Evolutionary conservation across 2,329 filamentous ascomycete genomes (phyloP), one percentile per base, ranked within the genome.

Genomic region (Thelonectria rubi): DNA sequence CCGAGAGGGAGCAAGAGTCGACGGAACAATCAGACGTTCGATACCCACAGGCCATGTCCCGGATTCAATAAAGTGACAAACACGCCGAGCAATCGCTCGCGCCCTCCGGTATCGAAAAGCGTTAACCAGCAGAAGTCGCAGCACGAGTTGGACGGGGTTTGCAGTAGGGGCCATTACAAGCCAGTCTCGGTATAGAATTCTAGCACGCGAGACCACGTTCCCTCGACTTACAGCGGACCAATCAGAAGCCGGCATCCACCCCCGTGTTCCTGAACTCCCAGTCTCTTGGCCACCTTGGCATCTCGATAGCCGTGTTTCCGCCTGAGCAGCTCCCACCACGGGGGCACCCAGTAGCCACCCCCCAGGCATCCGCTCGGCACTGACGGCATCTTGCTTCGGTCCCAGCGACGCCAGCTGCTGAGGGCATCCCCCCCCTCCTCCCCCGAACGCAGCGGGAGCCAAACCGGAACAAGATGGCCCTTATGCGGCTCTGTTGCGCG

Each of bases 211-310:
- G 26, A 30, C 26, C 61, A 51, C 40, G 18, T 48, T 58, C 20
- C 18, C 18, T 45, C 14, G 34, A 26, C n/a, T 26, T 5, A 17
- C 11, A 10, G 20, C n/a, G n/a, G 43, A 43, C 69, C 61, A 71
- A 71, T 71, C 58, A 63, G 8, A 30, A 18, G 12, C 30, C 43
- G 32, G 40, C 30, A 34, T n/a, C 21, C 37, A 51, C 60, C 65
- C 69, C 71, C 69, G 69, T 71, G 69, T 60, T 51, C 45, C 21
- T 32, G 32, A 39, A 40, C 59, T 64, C 62, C 61, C 58, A 67
- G 67, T 60, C 57, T 52, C 64, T 70, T 71, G 69, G 69, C 64
- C 52, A 47, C 18, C 55, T 58, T 54, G 59, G 58, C 58, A 61
- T 61, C 58, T 52, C 48, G 58, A 61, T 61, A 52, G 58, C 58